Evolutionary conservation across 2,329 filamentous ascomycete genomes (phyloP).

Genomic region (Emmonsiellopsis sp.): DNA sequence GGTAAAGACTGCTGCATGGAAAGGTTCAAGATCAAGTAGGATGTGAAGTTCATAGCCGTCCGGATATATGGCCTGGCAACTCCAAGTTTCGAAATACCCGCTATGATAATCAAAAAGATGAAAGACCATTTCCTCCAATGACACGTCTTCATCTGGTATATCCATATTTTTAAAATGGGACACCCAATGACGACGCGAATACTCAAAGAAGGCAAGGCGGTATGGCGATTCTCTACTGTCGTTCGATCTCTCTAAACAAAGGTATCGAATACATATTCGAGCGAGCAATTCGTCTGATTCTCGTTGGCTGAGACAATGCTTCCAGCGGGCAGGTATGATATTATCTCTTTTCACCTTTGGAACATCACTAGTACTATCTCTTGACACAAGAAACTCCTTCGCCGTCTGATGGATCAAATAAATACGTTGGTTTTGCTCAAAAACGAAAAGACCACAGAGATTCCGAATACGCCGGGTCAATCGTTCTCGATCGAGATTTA

Average conservation of each 20-base stretch:
- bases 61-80: too few species aligned
- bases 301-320: background rate
- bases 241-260: background rate
- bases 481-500: background rate
- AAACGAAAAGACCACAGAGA: background rate
- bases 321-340: background rate
- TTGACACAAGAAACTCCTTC: background rate
- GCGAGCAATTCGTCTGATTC: background rate
- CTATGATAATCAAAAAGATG: too few species aligned
- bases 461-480: background rate
- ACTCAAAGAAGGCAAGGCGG: too few species aligned
- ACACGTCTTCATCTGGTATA: too few species aligned
- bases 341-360: background rate
- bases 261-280: background rate
- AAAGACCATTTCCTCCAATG: too few species aligned
- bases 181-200: too few species aligned
- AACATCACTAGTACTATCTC: background rate
- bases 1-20: too few species aligned
- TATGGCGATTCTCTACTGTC: too few species aligned
- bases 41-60: too few species aligned
- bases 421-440: background rate
- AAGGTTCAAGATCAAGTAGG: too few species aligned
- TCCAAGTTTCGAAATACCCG: too few species aligned
- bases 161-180: too few species aligned
- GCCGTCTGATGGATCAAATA: background rate